These are phyloP conservation scores for Euphorbia lathyris DNA, from an alignment of 345 rosid genomes.

Conservation along the genomic window DNA sequence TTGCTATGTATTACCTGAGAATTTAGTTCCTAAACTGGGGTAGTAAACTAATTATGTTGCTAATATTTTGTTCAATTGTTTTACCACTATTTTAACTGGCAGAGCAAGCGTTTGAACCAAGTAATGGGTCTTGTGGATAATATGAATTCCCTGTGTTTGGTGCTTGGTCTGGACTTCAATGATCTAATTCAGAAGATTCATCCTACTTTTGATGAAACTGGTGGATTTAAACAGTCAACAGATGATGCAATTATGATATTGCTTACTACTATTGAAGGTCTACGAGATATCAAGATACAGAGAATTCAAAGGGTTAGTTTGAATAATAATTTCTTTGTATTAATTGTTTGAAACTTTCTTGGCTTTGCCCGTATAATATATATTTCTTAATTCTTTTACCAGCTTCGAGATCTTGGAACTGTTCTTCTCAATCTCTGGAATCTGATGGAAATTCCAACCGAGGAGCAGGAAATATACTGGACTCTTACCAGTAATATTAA, in stretches of 20 bases:
- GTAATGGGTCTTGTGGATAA: constrained; percentile 48
- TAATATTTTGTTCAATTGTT: not conserved
- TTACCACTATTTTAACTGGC: constrained; percentile 15
- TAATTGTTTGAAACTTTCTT: not conserved
- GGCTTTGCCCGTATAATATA: not conserved
- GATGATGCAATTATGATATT: constrained; percentile 51
- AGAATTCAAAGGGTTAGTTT: constrained; percentile 79
- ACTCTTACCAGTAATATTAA: constrained; percentile 47
- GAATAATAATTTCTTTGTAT: not conserved
- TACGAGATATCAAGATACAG: constrained; percentile 69
- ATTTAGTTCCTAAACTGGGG: not conserved
- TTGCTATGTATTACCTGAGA: not conserved
- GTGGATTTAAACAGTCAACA: constrained; percentile 53
- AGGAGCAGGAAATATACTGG: constrained; percentile 56
- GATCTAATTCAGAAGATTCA: constrained; percentile 48
- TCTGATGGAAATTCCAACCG: constrained; percentile 58
- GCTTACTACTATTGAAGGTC: constrained; percentile 42
- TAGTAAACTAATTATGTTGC: not conserved
- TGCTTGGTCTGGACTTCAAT: constrained; percentile 78
- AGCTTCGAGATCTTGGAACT: constrained; percentile 52
- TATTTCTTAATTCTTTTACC: not conserved
- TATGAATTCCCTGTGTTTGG: constrained; percentile 51
- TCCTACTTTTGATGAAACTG: constrained; percentile 52
- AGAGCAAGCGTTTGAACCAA: constrained; percentile 68
- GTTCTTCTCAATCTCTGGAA: constrained; percentile 65